Evolutionary conservation across 2,329 filamentous ascomycete genomes (phyloP).

Genomic region (Arthrocladium fulminans): DNA sequence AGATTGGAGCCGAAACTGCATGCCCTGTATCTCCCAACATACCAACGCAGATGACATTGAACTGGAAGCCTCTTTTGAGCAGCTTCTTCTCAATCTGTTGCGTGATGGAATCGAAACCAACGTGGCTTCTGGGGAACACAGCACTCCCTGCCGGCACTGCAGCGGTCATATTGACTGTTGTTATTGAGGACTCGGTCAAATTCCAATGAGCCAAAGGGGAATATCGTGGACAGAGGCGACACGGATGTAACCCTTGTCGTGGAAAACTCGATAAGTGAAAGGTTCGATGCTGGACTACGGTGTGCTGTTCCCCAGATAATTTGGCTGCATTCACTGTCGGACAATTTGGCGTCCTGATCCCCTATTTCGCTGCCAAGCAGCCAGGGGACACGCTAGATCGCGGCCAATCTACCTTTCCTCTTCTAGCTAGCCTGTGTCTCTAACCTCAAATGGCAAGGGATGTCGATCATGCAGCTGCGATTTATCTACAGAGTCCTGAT

Average conservation of each 20-base stretch:
- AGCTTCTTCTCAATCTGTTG: slow-evolving; percentile 99
- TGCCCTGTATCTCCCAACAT: slow-evolving; percentile 46
- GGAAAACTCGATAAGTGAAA: slow-evolving; percentile 8
- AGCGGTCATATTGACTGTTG: slow-evolving; percentile 18
- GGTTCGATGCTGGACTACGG: slow-evolving; percentile 15
- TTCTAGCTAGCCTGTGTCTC: not conserved
- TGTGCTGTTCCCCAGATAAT: slow-evolving; percentile 15
- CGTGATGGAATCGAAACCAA: slow-evolving; percentile 99
- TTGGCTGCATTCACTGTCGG: slow-evolving; percentile 6
- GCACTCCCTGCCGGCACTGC: slow-evolving; percentile 34
- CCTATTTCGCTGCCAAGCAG: slow-evolving; percentile 13
- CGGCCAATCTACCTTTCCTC: not conserved
- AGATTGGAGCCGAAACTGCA: not conserved
- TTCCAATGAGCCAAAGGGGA: not conserved
- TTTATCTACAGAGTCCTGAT: not conserved
- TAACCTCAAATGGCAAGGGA: slow-evolving; percentile 1
- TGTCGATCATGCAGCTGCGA: slow-evolving; percentile 4
- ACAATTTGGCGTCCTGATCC: slow-evolving; percentile 7
- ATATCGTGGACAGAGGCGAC: not conserved
- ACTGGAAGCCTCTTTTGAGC: slow-evolving; percentile 98
- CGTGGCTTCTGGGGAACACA: slow-evolving; percentile 89
- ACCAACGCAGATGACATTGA: slow-evolving; percentile 99
- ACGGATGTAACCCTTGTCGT: not conserved
- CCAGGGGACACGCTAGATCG: slow-evolving; percentile 8
- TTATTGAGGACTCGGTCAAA: not conserved